Percentiles rank a stretch among this genome's conserved stretches.
Evolutionary conservation across 1,284 basidiomycete species (phyloP).

Genomic region (Mrakiaceae sp.): DNA sequence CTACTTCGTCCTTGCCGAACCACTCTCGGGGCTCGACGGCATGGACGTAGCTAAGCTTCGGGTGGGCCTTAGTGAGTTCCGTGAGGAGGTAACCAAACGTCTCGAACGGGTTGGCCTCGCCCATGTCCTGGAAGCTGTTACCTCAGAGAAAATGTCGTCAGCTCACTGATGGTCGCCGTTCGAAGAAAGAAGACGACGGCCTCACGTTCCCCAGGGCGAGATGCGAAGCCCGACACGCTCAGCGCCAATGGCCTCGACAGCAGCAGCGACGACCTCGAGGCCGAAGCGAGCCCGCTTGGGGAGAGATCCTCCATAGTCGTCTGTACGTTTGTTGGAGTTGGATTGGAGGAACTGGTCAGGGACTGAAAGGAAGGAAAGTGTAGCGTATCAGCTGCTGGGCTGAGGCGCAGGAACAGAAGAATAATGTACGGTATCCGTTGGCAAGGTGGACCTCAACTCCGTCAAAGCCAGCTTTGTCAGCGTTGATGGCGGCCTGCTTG

Average conservation of each 20-base stretch:
- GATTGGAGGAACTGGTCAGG: slow-evolving; percentile 47
- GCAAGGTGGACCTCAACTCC: slow-evolving; percentile 46
- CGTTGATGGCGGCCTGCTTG: slow-evolving; percentile 41
- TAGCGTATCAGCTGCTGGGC: neutral
- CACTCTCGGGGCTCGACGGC: slow-evolving; percentile 40
- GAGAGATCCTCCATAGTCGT: slow-evolving; percentile 48
- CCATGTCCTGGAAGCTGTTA: slow-evolving; percentile 22
- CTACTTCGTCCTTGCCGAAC: too few relatives aligned
- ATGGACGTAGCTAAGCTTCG: slow-evolving; percentile 48
- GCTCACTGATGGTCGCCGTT: neutral
- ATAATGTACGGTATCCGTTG: slow-evolving; percentile 20
- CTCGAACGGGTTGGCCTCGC: slow-evolving; percentile 38
- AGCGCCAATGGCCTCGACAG: slow-evolving; percentile 42
- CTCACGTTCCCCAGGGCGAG: slow-evolving; percentile 31
- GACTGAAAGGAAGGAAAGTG: neutral
- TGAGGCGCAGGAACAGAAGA: slow-evolving; percentile 5
- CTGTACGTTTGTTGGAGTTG: slow-evolving; percentile 45
- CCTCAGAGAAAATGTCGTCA: neutral
- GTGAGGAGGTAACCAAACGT: slow-evolving; percentile 28
- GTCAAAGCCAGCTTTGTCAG: slow-evolving; percentile 52
- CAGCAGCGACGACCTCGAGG: slow-evolving; percentile 42
- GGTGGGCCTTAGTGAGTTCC: slow-evolving; percentile 34
- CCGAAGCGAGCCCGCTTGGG: slow-evolving; percentile 46
- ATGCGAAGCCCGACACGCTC: slow-evolving; percentile 44
- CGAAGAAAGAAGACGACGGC: neutral